Evolutionary conservation across 2,329 filamentous ascomycete species (phyloP).

Genomic region (Beauveria rudraprayagi): DNA sequence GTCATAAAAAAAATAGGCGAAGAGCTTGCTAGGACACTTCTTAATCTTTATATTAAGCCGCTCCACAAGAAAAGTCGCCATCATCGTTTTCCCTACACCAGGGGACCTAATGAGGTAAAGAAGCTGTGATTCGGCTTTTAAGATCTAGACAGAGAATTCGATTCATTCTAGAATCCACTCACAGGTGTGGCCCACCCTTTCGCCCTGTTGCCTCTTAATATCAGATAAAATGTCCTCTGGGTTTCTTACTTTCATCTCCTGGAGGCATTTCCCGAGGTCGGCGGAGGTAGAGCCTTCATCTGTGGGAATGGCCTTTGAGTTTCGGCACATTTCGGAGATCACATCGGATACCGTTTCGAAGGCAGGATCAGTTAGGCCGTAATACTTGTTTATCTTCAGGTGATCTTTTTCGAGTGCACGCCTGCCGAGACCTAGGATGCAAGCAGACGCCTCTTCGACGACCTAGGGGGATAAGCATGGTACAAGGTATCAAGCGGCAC

Average conservation of each 20-base stretch:
- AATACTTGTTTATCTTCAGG: too few species aligned
- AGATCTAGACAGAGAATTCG: conserved; percentile 9
- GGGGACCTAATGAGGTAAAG: conserved; percentile 11
- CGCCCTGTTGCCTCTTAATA: conserved; percentile 7
- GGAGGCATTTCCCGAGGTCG: too few species aligned
- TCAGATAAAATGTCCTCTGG: conserved; percentile 4
- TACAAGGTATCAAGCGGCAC: too few species aligned
- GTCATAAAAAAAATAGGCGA: conserved; percentile 12
- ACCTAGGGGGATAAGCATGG: too few species aligned
- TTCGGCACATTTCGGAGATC: too few species aligned
- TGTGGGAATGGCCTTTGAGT: too few species aligned
- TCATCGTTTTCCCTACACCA: conserved; percentile 13
- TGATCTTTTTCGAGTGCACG: too few species aligned
- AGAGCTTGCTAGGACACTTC: not conserved
- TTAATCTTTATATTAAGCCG: conserved; percentile 5
- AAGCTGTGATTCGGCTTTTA: not conserved
- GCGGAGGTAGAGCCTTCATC: too few species aligned
- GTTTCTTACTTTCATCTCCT: not conserved
- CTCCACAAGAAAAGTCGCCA: conserved; percentile 13
- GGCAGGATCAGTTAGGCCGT: too few species aligned
- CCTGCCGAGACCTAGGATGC: too few species aligned
- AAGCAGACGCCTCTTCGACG: too few species aligned
- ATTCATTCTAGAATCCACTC: conserved; percentile 12
- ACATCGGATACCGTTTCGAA: too few species aligned
- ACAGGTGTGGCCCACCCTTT: conserved; percentile 11